Base-by-base conservation (phyloP, 192 early-diverging fungal genomes). In the Lobosporangium transversale region DNA sequence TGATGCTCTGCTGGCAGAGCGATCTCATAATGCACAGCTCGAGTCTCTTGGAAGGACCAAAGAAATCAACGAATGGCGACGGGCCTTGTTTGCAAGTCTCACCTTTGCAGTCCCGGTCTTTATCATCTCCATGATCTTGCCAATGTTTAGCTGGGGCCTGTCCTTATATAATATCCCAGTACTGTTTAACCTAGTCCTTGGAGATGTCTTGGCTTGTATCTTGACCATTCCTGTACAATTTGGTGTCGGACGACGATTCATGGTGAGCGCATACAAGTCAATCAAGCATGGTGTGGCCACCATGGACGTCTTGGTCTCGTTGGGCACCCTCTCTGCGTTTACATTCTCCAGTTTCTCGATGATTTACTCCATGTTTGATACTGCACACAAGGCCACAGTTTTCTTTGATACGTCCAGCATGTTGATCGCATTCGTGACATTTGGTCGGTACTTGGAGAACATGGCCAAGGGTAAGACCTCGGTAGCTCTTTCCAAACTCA, bases 221-320 rank as follows among this genome's bases (percentile, higher is more conserved):
- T 79, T 99, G 29, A 94, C 96, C 3, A 89, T 92, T n/a, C 95
- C 96, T 30, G 91, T 97, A 17, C 96, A 98, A 84, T 98, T 99
- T 83, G 88, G 88, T 10, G 78, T 98, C 12, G 97, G 95, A 0
- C 62, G 78, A 23, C 80, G 87, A 27, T 99, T 99, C 82, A 93
- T 95, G 60, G 45, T 40, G 20, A 83, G 90, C 26, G 89, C 95
- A 0, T 94, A 86, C 74, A 91, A 92, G 68, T 89, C 95, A 0
- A 62, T 97, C 24, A 73, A 79, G 42, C 95, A 97, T 55, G 88
- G 87, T 20, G 88, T 87, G 37, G 94, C 96, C 62, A 99, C 93
- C 56, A 99, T 99, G 97, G 97, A 99, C 68, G 93, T 97, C 35
- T 80, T 99, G 24, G 87, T 99, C 24, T 83, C 89, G 1, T 81